Evolutionary conservation across 2,329 filamentous ascomycete genomes (phyloP).

Genomic region (Apiospora kogelbergensis): DNA sequence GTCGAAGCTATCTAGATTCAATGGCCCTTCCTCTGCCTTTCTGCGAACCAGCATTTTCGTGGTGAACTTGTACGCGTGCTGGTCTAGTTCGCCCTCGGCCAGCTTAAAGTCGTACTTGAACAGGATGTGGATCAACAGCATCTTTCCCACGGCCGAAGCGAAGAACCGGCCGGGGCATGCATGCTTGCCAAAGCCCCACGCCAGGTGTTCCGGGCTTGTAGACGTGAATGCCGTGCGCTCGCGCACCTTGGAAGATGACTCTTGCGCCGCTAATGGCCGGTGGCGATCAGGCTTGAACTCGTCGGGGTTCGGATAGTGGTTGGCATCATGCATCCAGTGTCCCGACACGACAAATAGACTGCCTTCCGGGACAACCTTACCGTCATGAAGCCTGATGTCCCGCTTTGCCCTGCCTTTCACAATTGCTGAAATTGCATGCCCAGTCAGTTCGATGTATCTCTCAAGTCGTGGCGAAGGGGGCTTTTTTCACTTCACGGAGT

Average conservation of each 20-base stretch:
- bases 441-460: not conserved
- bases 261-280: slow-evolving; percentile 14
- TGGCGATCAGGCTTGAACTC: slow-evolving; percentile 23
- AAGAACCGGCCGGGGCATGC: slow-evolving; percentile 41
- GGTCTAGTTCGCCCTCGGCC: not conserved
- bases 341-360: slow-evolving; percentile 17
- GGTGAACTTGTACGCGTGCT: not conserved
- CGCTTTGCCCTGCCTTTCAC: not conserved
- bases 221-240: slow-evolving; percentile 27
- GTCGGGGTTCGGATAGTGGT: slow-evolving; percentile 19
- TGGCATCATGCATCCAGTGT: slow-evolving; percentile 20
- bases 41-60: not conserved
- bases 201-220: slow-evolving; percentile 27
- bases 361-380: slow-evolving; percentile 20
- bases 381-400: slow-evolving; percentile 20
- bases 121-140: slow-evolving; percentile 30
- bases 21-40: not conserved
- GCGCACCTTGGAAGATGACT: not conserved
- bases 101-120: slow-evolving; percentile 30
- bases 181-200: slow-evolving; percentile 37
- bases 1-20: not conserved
- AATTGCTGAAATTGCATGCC: not conserved
- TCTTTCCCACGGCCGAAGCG: slow-evolving; percentile 37
- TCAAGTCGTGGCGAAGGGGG: not conserved
- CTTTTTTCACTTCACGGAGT: too few relatives aligned